A percentile compares a stretch with the other conserved stretches of the same genome.
Conservation (phyloP, 768 basidiomycete species). For the Boletus rubroflammeus region DNA sequence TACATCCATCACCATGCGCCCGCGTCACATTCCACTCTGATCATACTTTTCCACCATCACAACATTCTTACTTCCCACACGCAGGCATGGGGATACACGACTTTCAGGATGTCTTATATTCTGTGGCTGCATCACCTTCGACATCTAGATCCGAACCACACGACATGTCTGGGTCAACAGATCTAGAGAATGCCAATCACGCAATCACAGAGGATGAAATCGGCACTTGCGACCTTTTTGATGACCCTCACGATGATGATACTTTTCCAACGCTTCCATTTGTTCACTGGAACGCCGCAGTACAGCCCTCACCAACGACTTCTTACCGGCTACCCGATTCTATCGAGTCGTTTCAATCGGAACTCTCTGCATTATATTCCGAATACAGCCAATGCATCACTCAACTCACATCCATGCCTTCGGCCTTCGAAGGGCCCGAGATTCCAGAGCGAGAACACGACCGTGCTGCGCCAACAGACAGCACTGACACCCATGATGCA, state of each 20-base stretch:
- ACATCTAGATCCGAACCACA: slow-evolving; percentile 20
- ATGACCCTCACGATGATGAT: slow-evolving; percentile 20
- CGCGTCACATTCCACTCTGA: slow-evolving; percentile 8
- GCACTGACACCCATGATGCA: slow-evolving; percentile 32
- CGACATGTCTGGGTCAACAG: slow-evolving; percentile 4
- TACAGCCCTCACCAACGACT: slow-evolving; percentile 8
- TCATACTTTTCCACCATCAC: background rate
- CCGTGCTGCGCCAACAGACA: slow-evolving; percentile 1
- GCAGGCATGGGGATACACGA: slow-evolving; percentile 6
- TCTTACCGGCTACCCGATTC: slow-evolving; percentile 6
- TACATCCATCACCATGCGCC: slow-evolving; percentile 1
- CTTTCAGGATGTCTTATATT: slow-evolving; percentile 12
- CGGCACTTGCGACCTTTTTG: slow-evolving; percentile 1
- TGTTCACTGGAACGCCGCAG: slow-evolving; percentile 24
- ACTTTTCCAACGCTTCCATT: slow-evolving; percentile 18
- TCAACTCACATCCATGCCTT: slow-evolving; percentile 41
- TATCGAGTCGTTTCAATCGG: slow-evolving; percentile 33
- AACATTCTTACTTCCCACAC: slow-evolving; percentile 13
- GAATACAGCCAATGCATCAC: slow-evolving; percentile 47
- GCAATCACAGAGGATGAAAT: slow-evolving; percentile 2
- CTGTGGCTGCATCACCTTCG: background rate
- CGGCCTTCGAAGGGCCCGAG: slow-evolving; percentile 22
- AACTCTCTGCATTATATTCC: slow-evolving; percentile 46
- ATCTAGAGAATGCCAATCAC: slow-evolving; percentile 3
- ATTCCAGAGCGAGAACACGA: slow-evolving; percentile 6